A percentile compares a stretch with the other conserved stretches of the same genome.
Evolutionary conservation across 805 yeast genomes (phyloP).

Genomic region (Tetrapisispora fleetii): DNA sequence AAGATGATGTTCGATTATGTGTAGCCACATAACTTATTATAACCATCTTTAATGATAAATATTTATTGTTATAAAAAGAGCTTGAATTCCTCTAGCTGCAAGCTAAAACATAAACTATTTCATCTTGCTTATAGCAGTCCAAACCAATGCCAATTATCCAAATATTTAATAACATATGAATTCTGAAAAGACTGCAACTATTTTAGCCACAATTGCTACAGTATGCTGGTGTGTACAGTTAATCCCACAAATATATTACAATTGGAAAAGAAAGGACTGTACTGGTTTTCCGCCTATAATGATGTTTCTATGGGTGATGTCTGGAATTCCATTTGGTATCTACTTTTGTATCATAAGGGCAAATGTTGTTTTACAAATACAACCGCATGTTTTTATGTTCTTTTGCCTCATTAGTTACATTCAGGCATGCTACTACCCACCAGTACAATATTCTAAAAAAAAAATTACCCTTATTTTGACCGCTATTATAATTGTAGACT

Average conservation of each 20-base stretch:
- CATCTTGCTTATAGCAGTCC: too few species aligned
- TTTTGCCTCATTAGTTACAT: slow-evolving; percentile 58
- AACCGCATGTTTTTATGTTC: slow-evolving; percentile 73
- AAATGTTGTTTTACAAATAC: slow-evolving; percentile 69
- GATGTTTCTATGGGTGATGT: slow-evolving; percentile 72
- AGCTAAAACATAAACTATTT: too few species aligned
- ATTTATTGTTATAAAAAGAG: too few species aligned
- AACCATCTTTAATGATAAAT: too few species aligned
- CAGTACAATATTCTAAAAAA: slow-evolving; percentile 33
- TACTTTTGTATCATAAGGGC: slow-evolving; percentile 67
- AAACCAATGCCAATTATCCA: too few species aligned
- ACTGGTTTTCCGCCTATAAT: slow-evolving; percentile 78
- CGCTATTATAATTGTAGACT: slow-evolving; percentile 34
- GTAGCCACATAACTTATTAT: too few species aligned
- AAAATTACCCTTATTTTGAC: slow-evolving; percentile 31
- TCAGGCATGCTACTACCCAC: slow-evolving; percentile 69
- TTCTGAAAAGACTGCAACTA: slow-evolving; percentile 37
- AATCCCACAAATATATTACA: slow-evolving; percentile 72
- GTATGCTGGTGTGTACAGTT: slow-evolving; percentile 88
- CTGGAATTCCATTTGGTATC: slow-evolving; percentile 76
- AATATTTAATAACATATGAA: not conserved
- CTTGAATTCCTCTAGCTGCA: too few species aligned
- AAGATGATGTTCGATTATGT: too few species aligned
- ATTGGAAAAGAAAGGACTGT: slow-evolving; percentile 66
- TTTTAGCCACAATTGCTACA: slow-evolving; percentile 81